A percentile compares a stretch with the other conserved stretches of the same genome.
phyloP scores from a whole-genome alignment of 202 grass and related monocot species.

The Alloteropsis angusta region DNA sequence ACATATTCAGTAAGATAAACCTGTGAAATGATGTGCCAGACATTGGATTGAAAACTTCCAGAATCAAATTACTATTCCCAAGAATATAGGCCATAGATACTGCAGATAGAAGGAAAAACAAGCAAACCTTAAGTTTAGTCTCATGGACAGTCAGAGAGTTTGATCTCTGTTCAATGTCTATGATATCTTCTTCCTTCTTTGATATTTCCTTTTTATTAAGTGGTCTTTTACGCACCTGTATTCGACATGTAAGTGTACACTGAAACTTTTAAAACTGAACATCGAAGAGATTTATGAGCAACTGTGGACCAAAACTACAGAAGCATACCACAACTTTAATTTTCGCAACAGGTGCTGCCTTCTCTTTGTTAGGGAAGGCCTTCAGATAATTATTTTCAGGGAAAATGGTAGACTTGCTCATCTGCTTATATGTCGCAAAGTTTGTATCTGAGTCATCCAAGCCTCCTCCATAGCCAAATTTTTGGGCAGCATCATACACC shows the following conservation, averaged over 20 bases:
- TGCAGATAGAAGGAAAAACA: conserved; percentile 5
- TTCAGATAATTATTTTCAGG: conserved; percentile 52
- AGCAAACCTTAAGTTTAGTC: conserved; percentile 90
- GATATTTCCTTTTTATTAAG: conserved; percentile 92
- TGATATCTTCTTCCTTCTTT: conserved; percentile 97
- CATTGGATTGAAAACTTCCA: neutral
- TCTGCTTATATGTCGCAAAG: conserved; percentile 42
- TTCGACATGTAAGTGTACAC: conserved; percentile 10
- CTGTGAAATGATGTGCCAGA: conserved; percentile 29
- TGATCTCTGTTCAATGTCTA: conserved; percentile 62
- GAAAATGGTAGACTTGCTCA: conserved; percentile 44
- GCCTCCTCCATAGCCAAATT: conserved; percentile 47
- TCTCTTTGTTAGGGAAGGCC: conserved; percentile 65
- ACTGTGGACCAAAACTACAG: conserved; percentile 6
- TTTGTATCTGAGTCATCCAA: conserved; percentile 49
- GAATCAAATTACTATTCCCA: neutral
- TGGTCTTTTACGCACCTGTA: conserved; percentile 92
- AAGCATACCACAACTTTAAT: conserved; percentile 99
- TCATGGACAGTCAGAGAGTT: conserved; percentile 93
- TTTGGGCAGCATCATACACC: conserved; percentile 55
- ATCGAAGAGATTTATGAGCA: neutral
- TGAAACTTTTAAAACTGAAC: neutral
- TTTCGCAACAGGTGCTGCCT: conserved; percentile 69
- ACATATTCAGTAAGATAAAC: conserved; percentile 97
- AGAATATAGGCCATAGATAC: neutral